Base-by-base conservation (phyloP, 192 early-diverging fungal species). In the Phlyctochytrium bullatum region DNA sequence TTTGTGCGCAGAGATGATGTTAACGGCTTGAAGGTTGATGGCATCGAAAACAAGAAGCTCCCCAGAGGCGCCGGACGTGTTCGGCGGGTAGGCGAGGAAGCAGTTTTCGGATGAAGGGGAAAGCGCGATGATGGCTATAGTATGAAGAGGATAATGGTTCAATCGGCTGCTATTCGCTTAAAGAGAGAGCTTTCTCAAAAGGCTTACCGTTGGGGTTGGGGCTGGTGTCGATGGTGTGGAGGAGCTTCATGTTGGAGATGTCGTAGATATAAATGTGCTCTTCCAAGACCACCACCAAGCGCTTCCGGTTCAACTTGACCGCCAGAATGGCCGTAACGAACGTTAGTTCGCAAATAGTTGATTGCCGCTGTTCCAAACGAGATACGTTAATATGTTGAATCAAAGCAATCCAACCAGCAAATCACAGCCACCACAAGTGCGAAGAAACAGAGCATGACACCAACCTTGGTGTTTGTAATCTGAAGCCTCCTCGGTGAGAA, bases 221-320 rank as follows among this genome's bases (percentile, higher is more conserved):
- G 61, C 86, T 90, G 16, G 95, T 98, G 60, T 99, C 94, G 68
- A 99, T 94, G 0, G 93, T 95, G 67, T 96, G 91, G 36, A 97
- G 81, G 6, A 97, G 85, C 74, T 95, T 95, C 95, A 99, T 99
- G 77, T 99, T 99, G 76, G 89, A 35, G 59, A 97, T 97, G 68
- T 98, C 95, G 79, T 97, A 97, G 20, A 97, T 88, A 75, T 92
- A 97, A 47, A 97, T 95, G 66, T 92, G 91, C 76, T 95, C 92
- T 68, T 99, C 97, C 33, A 99, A 84, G 28, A 96, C 90, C 10
- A 97, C 95, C 35, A 98, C 88, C 6, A 99, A 81, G 36, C 94
- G 85, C 65, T 92, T 91, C 33, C 96, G 81, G 82, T 99, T 99
- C 64, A 99, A 83, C 78, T 97, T 97, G 17, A 99, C 94, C 0